Evolutionary conservation across 805 yeast species (phyloP).

Genomic region (Starmerella bacillaris): DNA sequence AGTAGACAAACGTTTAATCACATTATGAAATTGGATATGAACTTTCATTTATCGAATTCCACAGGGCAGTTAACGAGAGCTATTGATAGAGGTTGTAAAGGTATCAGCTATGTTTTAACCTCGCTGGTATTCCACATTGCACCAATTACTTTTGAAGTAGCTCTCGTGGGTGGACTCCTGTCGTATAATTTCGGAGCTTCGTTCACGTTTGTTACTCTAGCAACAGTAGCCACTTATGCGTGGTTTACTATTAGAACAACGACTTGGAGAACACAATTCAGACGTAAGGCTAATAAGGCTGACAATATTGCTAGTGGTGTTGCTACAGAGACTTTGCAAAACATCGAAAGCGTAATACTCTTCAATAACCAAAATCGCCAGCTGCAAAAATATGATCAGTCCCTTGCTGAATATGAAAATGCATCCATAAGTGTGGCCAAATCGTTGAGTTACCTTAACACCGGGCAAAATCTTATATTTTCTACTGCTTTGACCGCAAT

Average conservation of each 20-base stretch:
- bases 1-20: constrained; percentile 78
- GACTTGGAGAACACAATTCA: constrained; percentile 86
- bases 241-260: constrained; percentile 80
- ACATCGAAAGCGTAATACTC: constrained; percentile 85
- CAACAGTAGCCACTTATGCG: constrained; percentile 79
- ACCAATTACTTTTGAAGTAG: constrained; percentile 81
- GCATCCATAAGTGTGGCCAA: constrained; percentile 58
- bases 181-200: constrained; percentile 80
- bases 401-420: constrained; percentile 55
- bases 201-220: constrained; percentile 75
- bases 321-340: constrained; percentile 82
- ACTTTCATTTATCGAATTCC: constrained; percentile 77
- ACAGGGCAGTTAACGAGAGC: constrained; percentile 95
- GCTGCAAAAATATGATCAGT: constrained; percentile 57
- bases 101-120: constrained; percentile 77
- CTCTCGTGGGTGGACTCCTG: constrained; percentile 80
- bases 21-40: constrained; percentile 63
- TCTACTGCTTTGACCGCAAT: constrained; percentile 82
- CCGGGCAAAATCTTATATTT: constrained; percentile 65
- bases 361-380: constrained; percentile 80
- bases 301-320: constrained; percentile 92
- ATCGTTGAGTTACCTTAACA: constrained; percentile 51
- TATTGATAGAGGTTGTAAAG: constrained; percentile 93
- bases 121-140: constrained; percentile 97
- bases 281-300: constrained; percentile 78